Conservation (phyloP, 768 basidiomycete genomes). For the Tylopilus sp. region DNA sequence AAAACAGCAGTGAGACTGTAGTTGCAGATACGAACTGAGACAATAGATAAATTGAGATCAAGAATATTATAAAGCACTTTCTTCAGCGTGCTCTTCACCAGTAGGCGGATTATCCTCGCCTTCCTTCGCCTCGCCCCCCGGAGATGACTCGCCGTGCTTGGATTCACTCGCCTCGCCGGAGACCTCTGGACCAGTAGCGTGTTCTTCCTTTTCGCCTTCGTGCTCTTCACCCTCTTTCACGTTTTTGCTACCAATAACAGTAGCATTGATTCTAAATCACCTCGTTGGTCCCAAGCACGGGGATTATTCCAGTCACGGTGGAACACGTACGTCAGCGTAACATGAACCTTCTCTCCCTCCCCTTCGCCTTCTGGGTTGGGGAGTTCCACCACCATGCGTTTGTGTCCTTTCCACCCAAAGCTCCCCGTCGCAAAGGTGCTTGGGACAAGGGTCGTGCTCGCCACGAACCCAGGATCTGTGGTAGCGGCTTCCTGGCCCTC, state of each 20-base stretch:
- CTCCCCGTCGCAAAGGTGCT: constrained; percentile 69
- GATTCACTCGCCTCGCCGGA: constrained; percentile 23
- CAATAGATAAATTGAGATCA: constrained; percentile 2
- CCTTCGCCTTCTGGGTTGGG: constrained; percentile 45
- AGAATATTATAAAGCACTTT: constrained; percentile 13
- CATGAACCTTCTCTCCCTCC: constrained; percentile 62
- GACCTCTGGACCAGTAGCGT: constrained; percentile 29
- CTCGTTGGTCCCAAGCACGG: neutral
- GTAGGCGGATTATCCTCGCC: constrained; percentile 18
- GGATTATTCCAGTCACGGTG: neutral
- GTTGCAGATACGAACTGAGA: constrained; percentile 5
- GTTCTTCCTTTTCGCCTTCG: constrained; percentile 31
- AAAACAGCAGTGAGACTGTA: neutral
- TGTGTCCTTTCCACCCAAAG: constrained; percentile 82
- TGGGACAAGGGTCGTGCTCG: constrained; percentile 52
- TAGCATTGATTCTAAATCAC: constrained; percentile 65
- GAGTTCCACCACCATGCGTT: constrained; percentile 63
- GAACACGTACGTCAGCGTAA: constrained; percentile 65
- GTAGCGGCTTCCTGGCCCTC: constrained; percentile 31
- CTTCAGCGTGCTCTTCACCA: constrained; percentile 17
- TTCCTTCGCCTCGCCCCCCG: constrained; percentile 21
- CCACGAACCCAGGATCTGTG: constrained; percentile 60
- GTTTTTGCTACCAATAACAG: constrained; percentile 67
- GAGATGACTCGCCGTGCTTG: constrained; percentile 24
- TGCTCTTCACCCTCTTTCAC: constrained; percentile 39